Base-by-base conservation (phyloP, 108 stramenopile genomes). In the Skeletonema menzelii region DNA sequence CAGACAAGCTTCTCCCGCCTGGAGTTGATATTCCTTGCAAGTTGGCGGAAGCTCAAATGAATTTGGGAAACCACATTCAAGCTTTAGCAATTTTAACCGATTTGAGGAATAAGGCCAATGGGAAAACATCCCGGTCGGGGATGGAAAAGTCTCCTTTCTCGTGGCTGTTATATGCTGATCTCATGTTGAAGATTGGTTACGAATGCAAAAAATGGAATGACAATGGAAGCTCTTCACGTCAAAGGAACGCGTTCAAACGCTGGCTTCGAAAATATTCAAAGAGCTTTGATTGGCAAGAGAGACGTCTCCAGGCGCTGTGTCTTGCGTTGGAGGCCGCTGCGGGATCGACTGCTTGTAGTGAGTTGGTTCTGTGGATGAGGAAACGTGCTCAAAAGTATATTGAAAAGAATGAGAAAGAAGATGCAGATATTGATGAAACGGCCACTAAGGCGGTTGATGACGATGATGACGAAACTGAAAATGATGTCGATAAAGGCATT, bases 251-350 rank as follows among this genome's bases (percentile, higher is more conserved):
- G 90, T 88, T 91, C 27, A 84, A 88, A 13, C 60, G 94, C 34
- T 95, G 94, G 94, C 74, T 95, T n/a, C 82, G 88, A 57, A 92
- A 92, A 58, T 81, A 85, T 68, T 87, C 91, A 15, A 75, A 72
- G 24, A 74, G 69, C 11, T 95, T 95, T 72, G 88, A 95, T 30
- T 95, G 94, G 94, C 82, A 84, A 65, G 90, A 92, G 55, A 80
- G 94, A 35, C 79, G 94, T 10, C 77, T 95, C 17, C 94, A 92
- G 66, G 87, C 90, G 12, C 72, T 95, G 42, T 76, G 76, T 46
- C 61, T 90, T 31, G 89, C 94, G 30, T 74, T 95, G 34, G 94
- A 92, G 73, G 91, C 91, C 27, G 88, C 94, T 14, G 87, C 86
- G 22, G 94, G 94, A 26, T 77, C 88, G 15, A 59, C 64, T 24